phyloP scores from a whole-genome alignment of 75 land plant genomes.

The Azolla pinnata region DNA sequence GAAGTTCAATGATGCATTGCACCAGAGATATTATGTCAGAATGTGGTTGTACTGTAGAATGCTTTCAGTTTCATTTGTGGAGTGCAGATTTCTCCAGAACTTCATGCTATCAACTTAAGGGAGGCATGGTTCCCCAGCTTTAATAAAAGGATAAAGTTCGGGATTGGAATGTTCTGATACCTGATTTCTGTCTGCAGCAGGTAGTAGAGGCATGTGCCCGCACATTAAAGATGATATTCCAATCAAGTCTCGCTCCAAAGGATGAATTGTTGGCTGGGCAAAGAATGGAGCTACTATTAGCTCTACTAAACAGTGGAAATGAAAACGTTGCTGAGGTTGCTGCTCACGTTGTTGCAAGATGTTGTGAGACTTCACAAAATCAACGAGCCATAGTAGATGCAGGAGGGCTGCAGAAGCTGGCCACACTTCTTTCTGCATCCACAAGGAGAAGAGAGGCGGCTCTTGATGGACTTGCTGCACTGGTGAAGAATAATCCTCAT shows the following conservation, averaged over 20 bases:
- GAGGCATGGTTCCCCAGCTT: no score
- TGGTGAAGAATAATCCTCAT: constrained; percentile 55
- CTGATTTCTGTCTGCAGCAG: constrained; percentile 28
- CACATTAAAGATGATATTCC: constrained; percentile 77
- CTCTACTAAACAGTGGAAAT: constrained; percentile 56
- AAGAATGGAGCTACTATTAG: constrained; percentile 54
- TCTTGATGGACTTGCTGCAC: constrained; percentile 70
- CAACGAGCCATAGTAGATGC: constrained; percentile 59
- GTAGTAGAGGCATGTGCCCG: constrained; percentile 95
- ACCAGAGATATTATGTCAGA: no score
- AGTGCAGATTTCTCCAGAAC: no score
- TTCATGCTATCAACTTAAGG: no score
- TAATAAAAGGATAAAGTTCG: no score
- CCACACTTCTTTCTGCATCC: constrained; percentile 56
- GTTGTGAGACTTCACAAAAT: constrained; percentile 57
- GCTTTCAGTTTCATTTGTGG: no score
- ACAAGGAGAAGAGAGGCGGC: constrained; percentile 67
- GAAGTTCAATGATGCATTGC: no score
- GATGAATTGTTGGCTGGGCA: constrained; percentile 58
- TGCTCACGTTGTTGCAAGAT: constrained; percentile 67
- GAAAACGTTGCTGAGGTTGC: constrained; percentile 90
- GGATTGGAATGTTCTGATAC: constrained; percentile 1
- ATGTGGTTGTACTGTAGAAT: no score
- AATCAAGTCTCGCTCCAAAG: constrained; percentile 87
- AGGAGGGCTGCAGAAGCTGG: constrained; percentile 60